Evolutionary conservation across 495 filamentous ascomycete species (phyloP).

Genomic region (Penicillium cosmopolitanum): DNA sequence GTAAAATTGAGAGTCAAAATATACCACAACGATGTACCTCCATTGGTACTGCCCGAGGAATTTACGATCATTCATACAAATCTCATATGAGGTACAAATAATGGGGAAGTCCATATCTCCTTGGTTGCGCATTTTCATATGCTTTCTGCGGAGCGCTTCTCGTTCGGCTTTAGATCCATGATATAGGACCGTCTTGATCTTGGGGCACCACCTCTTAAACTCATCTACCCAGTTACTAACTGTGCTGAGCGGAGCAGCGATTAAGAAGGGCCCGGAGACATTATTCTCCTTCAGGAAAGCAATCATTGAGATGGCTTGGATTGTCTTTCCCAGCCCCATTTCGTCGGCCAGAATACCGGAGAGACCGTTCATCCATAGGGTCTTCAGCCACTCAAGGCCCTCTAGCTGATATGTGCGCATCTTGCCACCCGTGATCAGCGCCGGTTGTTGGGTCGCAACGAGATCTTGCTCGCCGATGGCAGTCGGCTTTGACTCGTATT

Average conservation of each 20-base stretch:
- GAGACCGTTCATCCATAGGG: constrained; percentile 87
- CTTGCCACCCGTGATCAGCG: constrained; percentile 79
- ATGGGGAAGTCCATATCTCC: constrained; percentile 77
- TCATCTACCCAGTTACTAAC: constrained; percentile 97
- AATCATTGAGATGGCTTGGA: constrained; percentile 91
- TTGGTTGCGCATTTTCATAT: constrained; percentile 62
- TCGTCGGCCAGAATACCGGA: constrained; percentile 96
- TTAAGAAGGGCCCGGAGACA: constrained; percentile 84
- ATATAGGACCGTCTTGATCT: constrained; percentile 84
- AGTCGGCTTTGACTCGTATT: constrained; percentile 59
- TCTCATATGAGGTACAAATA: constrained; percentile 92
- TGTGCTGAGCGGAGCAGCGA: constrained; percentile 88
- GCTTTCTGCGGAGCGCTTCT: constrained; percentile 65
- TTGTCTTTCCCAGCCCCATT: constrained; percentile 93
- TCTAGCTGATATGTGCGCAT: constrained; percentile 96
- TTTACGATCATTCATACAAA: constrained; percentile 87
- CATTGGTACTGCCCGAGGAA: constrained; percentile 80
- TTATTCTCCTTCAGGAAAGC: constrained; percentile 87
- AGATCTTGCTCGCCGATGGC: constrained; percentile 77
- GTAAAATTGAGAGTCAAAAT: constrained; percentile 25
- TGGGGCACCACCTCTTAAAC: constrained; percentile 85
- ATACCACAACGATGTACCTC: constrained; percentile 94
- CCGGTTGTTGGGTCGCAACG: constrained; percentile 80
- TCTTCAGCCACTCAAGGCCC: constrained; percentile 88
- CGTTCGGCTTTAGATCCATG: constrained; percentile 80